A percentile compares a stretch with the other conserved stretches of the same genome.
Conservation (phyloP, 768 basidiomycete species). For the Clavaria fumosa region DNA sequence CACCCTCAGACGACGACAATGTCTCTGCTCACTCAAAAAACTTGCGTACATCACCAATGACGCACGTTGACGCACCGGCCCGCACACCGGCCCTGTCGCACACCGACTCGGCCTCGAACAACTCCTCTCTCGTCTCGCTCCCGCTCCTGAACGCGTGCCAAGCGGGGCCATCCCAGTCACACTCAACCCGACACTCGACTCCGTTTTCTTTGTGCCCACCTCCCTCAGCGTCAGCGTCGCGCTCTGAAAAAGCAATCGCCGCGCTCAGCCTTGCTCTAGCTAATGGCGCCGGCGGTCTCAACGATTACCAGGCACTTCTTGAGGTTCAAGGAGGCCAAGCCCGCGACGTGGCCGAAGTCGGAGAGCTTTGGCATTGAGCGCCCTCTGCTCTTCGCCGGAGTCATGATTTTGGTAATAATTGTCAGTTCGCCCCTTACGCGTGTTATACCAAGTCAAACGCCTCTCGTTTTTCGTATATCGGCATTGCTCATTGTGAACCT, state of each 20-base stretch:
- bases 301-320: slow-evolving; percentile 38
- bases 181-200: slow-evolving; percentile 1
- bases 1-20: slow-evolving; percentile 22
- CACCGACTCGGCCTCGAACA: slow-evolving; percentile 22
- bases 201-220: slow-evolving; percentile 2
- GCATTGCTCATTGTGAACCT: no score
- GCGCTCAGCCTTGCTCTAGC: slow-evolving; percentile 45
- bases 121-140: slow-evolving; percentile 27
- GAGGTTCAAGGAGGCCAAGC: slow-evolving; percentile 19
- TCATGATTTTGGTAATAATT: no score
- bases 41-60: neutral
- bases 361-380: slow-evolving; percentile 38
- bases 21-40: slow-evolving; percentile 9
- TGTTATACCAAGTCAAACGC: no score
- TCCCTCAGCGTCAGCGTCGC: slow-evolving; percentile 21
- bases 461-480: no score
- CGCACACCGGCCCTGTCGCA: slow-evolving; percentile 21
- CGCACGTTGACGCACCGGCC: slow-evolving; percentile 5
- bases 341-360: slow-evolving; percentile 31
- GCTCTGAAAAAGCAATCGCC: slow-evolving; percentile 43
- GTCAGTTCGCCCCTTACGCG: no score
- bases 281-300: slow-evolving; percentile 44
- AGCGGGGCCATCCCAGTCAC: no score
- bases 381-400: neutral
- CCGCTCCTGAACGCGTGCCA: no score